Evolutionary conservation across 345 rosid species (phyloP).

Genomic region (Tarenaya hassleriana): DNA sequence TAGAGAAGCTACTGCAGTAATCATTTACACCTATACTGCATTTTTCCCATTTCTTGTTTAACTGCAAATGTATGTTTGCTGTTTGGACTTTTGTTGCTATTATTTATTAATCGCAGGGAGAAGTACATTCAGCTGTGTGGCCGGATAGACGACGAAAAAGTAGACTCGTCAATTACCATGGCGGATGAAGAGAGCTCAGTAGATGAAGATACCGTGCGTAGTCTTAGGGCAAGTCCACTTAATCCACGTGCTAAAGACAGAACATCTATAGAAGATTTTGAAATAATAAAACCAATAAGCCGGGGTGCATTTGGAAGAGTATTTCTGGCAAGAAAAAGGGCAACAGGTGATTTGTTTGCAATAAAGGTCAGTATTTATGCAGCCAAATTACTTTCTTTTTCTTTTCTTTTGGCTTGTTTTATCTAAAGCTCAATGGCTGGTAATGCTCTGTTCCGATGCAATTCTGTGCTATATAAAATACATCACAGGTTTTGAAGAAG

Average conservation of each 20-base stretch:
- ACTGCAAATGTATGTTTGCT: conserved; percentile 1
- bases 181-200: conserved; percentile 75
- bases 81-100: conserved; percentile 12
- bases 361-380: conserved; percentile 65
- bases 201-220: conserved; percentile 75
- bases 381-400: too few species aligned
- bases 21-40: conserved; percentile 18
- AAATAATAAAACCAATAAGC: conserved; percentile 96
- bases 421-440: conserved; percentile 1
- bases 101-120: conserved; percentile 49
- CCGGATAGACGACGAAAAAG: conserved; percentile 75
- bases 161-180: conserved; percentile 47
- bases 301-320: conserved; percentile 96
- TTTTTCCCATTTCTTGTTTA: conserved; percentile 4
- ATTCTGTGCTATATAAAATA: conserved; percentile 12
- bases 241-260: conserved; percentile 72
- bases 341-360: conserved; percentile 92
- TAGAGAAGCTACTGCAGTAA: conserved; percentile 92
- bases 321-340: conserved; percentile 82
- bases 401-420: conserved; percentile 17
- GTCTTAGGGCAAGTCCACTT: conserved; percentile 81
- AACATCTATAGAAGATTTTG: conserved; percentile 96
- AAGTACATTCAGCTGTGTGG: conserved; percentile 77
- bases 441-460: not conserved
- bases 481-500: conserved; percentile 74